Evolutionary conservation across 1,139 yeast species (phyloP), one percentile per base, ranked within the genome.

Genomic region (Geotrichum klebahnii): DNA sequence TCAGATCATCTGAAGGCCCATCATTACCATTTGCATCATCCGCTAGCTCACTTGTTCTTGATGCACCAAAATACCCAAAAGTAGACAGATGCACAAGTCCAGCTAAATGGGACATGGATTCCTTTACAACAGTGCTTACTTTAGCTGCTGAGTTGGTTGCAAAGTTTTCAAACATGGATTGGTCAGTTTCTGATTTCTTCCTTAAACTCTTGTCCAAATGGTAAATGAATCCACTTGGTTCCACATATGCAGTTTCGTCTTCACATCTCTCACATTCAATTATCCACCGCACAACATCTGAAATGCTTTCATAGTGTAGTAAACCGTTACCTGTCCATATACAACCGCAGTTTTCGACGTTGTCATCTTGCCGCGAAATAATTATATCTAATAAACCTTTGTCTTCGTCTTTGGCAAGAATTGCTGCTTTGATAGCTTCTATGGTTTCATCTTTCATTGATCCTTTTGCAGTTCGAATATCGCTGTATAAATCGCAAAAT

Each of bases 181-280:
- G 44, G 31, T 14, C 4, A 5, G 29, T 14, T 20, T 8, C 16
- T 19, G 47, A 31, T 3, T 20, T 20, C 14, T 31, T 37, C 23
- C 40, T 36, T 16, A 16, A 24, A 19, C 46, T 40, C 41, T 48
- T 56, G 36, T 53, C 50, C 36, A 60, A 44, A 35, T 61, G 62
- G 33, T 60, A 60, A 5, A 60, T 62, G 48, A 59, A 61, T 31
- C 65, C 66, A 5, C 63, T 56, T 1, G 59, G 57, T 33, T 63
- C 66, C 9, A 56, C 37, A 36, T 55, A 63, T 5, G 64, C 56
- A 8, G 56, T 50, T 28, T 56, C 59, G 37, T 59, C 59, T 34
- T 55, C 52, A 40, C 60, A 55, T 3, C 47, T 38, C 20, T 57
- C 58, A 46, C 67, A 63, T 36, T 61, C 65, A 4, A 49, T 38